Conservation (phyloP, 345 rosid genomes). For the Erodium maritimum region DNA sequence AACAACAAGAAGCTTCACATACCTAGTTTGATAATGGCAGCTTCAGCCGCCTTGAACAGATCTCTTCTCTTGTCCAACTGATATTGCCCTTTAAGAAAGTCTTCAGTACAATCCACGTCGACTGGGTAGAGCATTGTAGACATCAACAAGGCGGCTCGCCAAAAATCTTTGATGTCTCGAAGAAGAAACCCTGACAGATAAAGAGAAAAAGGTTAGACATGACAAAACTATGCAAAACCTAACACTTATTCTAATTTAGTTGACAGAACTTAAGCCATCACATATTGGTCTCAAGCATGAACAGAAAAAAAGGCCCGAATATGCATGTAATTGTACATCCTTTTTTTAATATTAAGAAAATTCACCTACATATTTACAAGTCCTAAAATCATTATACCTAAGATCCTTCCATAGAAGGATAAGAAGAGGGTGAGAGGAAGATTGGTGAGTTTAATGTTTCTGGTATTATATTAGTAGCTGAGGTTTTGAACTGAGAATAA, state of each 20-base stretch:
- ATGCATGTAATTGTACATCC: background rate
- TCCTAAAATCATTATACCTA: background rate
- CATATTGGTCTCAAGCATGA: too few relatives aligned
- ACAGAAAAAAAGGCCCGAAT: too few relatives aligned
- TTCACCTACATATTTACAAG: background rate
- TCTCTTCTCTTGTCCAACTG: slow-evolving; percentile 41
- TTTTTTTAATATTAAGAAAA: background rate
- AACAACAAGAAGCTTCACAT: background rate
- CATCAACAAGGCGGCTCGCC: slow-evolving; percentile 69
- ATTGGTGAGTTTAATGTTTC: too few relatives aligned
- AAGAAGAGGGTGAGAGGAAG: too few relatives aligned
- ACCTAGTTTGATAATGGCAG: slow-evolving; percentile 51
- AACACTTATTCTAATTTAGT: background rate
- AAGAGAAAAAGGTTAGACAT: slow-evolving; percentile 1
- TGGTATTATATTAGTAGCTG: too few relatives aligned
- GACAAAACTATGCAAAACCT: background rate
- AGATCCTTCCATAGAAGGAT: background rate
- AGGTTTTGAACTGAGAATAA: background rate
- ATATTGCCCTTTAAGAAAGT: slow-evolving; percentile 20
- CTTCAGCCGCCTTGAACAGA: slow-evolving; percentile 37
- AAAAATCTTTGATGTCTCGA: slow-evolving; percentile 66
- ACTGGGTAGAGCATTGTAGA: slow-evolving; percentile 44
- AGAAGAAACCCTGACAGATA: slow-evolving; percentile 51
- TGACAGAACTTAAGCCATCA: background rate
- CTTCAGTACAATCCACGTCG: slow-evolving; percentile 22